Evolutionary conservation across 129 eudicot species (phyloP), one percentile per base, ranked within the genome.

Genomic region (Mikania micrantha): DNA sequence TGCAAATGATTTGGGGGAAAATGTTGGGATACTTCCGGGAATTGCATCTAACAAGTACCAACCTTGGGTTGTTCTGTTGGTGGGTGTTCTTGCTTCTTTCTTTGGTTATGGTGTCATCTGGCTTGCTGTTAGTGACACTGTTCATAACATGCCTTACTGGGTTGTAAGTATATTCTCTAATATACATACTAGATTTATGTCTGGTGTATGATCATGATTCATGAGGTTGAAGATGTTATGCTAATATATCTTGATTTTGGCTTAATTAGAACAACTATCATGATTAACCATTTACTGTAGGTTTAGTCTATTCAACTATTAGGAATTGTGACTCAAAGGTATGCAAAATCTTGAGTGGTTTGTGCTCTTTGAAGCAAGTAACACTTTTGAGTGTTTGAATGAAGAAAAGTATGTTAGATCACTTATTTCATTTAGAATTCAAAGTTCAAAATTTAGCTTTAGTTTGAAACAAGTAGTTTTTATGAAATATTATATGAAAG

Each of bases 1-100:
- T 7, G 98, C 98, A 10, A 88, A 85, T 66, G 98, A 92, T 77
- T 67, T 92, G 45, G 98, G 98, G 27, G 98, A 92, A 67, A 92
- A 88, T 64, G 79, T 92, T 9, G 98, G 98, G 0, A 87, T 91
- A 35, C 82, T 91, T 68, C 95, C 97, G 0, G 97, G 95, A 9
- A 75, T 91, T n/a, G 97, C 95, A 17, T 82, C 90, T 48, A 91
- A 91, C 38, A 87, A 87, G 54, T 82, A 87, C 60, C 95, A 95
- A 0, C 96, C 97, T 3, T 91, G 97, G 95, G 83, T 74, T 76
- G 86, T 91, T 75, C 86, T 91, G 64, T 63, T 80, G 48, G 62
- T 85, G n/a, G 97, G 95, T 5, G 85, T 85, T 77, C 54, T 70
- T 29, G 49, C 79, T 52, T 83, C 93, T 64, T 87, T 87, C 59